A percentile compares a stretch with the other conserved stretches of the same genome.
Evolutionary conservation across 2,329 filamentous ascomycete species (phyloP).

Genomic region (Diaporthe helianthi): DNA sequence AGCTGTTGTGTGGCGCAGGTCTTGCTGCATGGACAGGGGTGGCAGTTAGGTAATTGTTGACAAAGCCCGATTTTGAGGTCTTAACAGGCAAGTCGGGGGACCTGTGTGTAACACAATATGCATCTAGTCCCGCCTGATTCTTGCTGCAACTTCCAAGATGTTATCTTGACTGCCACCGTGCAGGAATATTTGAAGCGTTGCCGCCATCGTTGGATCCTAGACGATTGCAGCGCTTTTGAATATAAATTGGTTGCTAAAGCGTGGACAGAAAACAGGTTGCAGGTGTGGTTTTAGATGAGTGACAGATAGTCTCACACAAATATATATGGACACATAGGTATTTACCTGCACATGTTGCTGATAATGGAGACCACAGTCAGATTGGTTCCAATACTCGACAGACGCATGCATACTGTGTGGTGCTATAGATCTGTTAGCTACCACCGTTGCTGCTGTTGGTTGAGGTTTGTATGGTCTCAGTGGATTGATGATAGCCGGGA

Average conservation of each 20-base stretch:
- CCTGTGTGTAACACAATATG: neutral
- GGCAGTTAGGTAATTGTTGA: constrained; percentile 16
- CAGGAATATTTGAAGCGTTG: neutral
- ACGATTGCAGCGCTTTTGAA: neutral
- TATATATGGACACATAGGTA: neutral
- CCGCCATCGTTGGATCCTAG: neutral
- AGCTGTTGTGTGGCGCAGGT: neutral
- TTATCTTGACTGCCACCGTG: neutral
- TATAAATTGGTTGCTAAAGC: too few species aligned
- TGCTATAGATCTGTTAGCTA: neutral
- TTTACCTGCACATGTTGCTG: neutral
- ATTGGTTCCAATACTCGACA: neutral
- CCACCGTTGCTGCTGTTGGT: neutral
- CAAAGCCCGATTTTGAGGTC: neutral
- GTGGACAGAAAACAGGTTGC: neutral
- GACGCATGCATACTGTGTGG: neutral
- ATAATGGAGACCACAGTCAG: neutral
- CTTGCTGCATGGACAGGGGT: neutral
- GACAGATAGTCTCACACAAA: neutral
- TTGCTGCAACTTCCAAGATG: neutral
- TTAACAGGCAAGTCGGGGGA: neutral
- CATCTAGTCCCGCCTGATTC: neutral
- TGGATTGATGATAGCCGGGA: constrained; percentile 2
- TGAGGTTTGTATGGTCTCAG: constrained; percentile 16
- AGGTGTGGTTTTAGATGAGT: neutral